Evolutionary conservation across 768 basidiomycete species (phyloP).

Genomic region (Dentipellis sp.): DNA sequence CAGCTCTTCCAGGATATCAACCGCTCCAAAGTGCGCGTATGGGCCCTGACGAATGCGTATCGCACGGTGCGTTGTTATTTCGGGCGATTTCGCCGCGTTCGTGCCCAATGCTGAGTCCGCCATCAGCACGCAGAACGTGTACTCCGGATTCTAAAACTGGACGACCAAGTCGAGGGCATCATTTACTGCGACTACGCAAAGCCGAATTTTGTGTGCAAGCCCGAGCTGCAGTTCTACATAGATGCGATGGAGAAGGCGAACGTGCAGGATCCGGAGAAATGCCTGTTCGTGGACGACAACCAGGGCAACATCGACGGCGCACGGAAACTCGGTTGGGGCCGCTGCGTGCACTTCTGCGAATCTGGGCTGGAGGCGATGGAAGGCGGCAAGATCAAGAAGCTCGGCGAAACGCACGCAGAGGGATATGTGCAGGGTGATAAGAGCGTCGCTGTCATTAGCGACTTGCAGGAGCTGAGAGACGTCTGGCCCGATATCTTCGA

Average conservation of each 20-base stretch:
- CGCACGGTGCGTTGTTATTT: slow-evolving; percentile 37
- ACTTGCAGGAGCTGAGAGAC: slow-evolving; percentile 56
- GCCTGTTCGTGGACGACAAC: slow-evolving; percentile 77
- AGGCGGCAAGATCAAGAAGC: slow-evolving; percentile 45
- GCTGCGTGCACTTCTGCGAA: slow-evolving; percentile 72
- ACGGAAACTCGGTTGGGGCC: slow-evolving; percentile 55
- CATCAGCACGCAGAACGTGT: slow-evolving; percentile 75
- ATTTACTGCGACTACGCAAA: slow-evolving; percentile 72
- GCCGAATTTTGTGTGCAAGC: slow-evolving; percentile 70
- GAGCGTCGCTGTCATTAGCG: slow-evolving; percentile 41
- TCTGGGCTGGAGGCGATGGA: slow-evolving; percentile 52
- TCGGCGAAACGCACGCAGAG: slow-evolving; percentile 29
- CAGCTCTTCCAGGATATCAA: slow-evolving; percentile 75
- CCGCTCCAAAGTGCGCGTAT: slow-evolving; percentile 64
- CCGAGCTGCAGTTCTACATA: slow-evolving; percentile 62
- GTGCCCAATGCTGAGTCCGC: neutral
- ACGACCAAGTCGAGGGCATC: slow-evolving; percentile 64
- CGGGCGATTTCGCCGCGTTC: neutral
- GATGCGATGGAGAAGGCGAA: slow-evolving; percentile 62
- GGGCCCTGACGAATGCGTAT: slow-evolving; percentile 86
- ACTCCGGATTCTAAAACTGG: slow-evolving; percentile 59
- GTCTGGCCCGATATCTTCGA: slow-evolving; percentile 76
- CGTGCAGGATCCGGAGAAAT: slow-evolving; percentile 56
- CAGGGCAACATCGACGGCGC: slow-evolving; percentile 62
- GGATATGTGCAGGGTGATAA: slow-evolving; percentile 31